Percentiles rank a stretch among this genome's conserved stretches.
Conservation (phyloP, 306 rosid species). For the apple (Malus domestica) region ASM211411v1 NC_041798.1:4676001-4676500, state of each 20-base stretch:
- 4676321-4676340: constrained; percentile 62
- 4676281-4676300: constrained; percentile 45
- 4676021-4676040: constrained; percentile 12
- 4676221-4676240: constrained; percentile 54
- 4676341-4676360: constrained; percentile 58
- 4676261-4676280: constrained; percentile 43
- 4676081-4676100: constrained; percentile 75
- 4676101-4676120: constrained; percentile 50
- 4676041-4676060: constrained; percentile 52
- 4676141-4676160: constrained; percentile 80
- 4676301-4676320: constrained; percentile 40
- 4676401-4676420: constrained; percentile 86
- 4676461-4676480: constrained; percentile 65
- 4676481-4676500: constrained; percentile 59
- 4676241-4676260: constrained; percentile 82
- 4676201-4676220: constrained; percentile 63
- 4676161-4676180: constrained; percentile 65
- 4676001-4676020: constrained; percentile 16
- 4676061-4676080: constrained; percentile 76
- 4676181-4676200: constrained; percentile 53
- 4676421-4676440: constrained; percentile 69
- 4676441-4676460: constrained; percentile 61
- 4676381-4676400: constrained; percentile 55
- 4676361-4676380: constrained; percentile 50
- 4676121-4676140: constrained; percentile 68